Evolutionary conservation across 352 stramenopile species (phyloP).

Genomic region (Globisporangium cystogenes): DNA sequence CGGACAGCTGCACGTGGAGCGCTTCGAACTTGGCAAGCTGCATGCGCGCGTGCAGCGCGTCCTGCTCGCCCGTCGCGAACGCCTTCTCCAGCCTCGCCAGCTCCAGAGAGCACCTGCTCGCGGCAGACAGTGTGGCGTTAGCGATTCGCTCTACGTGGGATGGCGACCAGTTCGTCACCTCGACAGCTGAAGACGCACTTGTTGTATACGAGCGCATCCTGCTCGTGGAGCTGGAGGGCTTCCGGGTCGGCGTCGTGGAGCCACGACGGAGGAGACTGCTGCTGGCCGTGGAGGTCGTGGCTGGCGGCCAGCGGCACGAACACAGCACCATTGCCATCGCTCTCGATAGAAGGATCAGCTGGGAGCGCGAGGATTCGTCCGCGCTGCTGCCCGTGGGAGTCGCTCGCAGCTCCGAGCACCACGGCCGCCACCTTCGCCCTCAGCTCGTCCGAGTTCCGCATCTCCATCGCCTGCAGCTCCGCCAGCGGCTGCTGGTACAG

Average conservation of each 20-base stretch:
- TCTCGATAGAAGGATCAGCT: background rate
- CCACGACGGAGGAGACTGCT: slow-evolving; percentile 14
- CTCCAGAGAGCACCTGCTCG: slow-evolving; percentile 26
- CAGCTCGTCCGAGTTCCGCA: slow-evolving; percentile 16
- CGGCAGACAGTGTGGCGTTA: background rate
- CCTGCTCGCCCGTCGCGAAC: slow-evolving; percentile 23
- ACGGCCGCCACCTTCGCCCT: slow-evolving; percentile 20
- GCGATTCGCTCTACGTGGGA: no score
- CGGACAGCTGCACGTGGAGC: slow-evolving; percentile 13
- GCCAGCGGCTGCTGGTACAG: slow-evolving; percentile 29
- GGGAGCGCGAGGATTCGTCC: background rate
- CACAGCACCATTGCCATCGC: background rate
- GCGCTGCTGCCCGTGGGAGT: background rate
- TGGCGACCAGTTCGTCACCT: background rate
- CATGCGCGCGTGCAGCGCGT: slow-evolving; percentile 26
- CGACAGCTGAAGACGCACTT: slow-evolving; percentile 3
- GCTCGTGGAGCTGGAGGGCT: slow-evolving; percentile 26
- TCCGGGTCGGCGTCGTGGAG: slow-evolving; percentile 24
- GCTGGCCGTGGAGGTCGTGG: background rate
- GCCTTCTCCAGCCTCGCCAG: slow-evolving; percentile 28
- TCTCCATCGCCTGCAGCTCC: slow-evolving; percentile 13
- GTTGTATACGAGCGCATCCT: slow-evolving; percentile 38
- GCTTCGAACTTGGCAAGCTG: slow-evolving; percentile 21
- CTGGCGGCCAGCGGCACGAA: background rate
- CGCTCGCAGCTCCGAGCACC: background rate